These are phyloP conservation scores for Ambrosia artemisiifolia DNA, from an alignment of 129 eudicot species.

Conservation along the genomic window DNA sequence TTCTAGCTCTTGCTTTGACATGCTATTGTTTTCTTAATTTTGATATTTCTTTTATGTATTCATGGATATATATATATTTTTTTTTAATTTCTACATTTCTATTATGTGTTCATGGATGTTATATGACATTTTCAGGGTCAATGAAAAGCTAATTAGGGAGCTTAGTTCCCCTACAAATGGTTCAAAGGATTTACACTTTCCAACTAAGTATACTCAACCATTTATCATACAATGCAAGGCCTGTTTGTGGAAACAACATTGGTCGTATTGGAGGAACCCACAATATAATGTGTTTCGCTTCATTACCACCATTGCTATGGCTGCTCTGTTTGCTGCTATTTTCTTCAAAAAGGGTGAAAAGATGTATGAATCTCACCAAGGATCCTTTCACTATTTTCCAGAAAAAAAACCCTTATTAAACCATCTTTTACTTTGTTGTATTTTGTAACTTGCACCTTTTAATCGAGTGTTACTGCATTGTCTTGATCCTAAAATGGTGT, in stretches of 20 bases:
- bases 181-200: constrained; percentile 13
- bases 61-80: no score
- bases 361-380: constrained; percentile 1
- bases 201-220: constrained; percentile 10
- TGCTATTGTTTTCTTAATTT: neutral
- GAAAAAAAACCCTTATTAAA: neutral
- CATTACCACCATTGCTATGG: neutral
- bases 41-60: neutral
- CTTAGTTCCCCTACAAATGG: constrained; percentile 19
- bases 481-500: neutral
- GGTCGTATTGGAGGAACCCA: constrained; percentile 20
- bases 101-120: neutral
- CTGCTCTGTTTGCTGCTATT: constrained; percentile 6
- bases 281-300: constrained; percentile 15
- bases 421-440: neutral
- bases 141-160: constrained; percentile 11
- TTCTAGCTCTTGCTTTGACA: neutral
- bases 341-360: constrained; percentile 22
- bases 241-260: constrained; percentile 24
- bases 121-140: constrained; percentile 10
- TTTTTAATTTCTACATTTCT: neutral
- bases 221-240: constrained; percentile 14
- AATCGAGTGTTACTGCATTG: neutral
- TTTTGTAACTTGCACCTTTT: neutral
- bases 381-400: neutral